Base-by-base conservation (phyloP, 1,284 basidiomycete genomes). In the Farysia itapuensis region DNA sequence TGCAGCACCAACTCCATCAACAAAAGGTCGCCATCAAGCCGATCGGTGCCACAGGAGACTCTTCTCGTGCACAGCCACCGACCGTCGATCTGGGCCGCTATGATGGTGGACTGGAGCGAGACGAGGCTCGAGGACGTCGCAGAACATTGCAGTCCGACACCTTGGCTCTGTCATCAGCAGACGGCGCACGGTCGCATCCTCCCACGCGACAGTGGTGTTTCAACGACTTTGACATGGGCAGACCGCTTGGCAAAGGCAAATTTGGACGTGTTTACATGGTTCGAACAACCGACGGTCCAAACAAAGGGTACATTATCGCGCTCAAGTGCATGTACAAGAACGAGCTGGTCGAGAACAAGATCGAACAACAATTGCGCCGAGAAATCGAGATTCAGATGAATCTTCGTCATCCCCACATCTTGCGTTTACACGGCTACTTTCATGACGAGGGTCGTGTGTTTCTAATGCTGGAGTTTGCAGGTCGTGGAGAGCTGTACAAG, bases 331-430 rank as follows among this genome's bases (percentile, higher is more conserved):
- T 97, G 49, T 95, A 96, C 83, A 99, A 99, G 80, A 87, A 88
- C 41, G 94, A 98, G 79, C 87, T 97, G 67, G 84, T 96, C 44
- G 83, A 88, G 68, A 90, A 95, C 80, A 64, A 59, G 28, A 61
- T 75, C 19, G 71, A 75, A 30, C 91, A 89, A 70, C 94, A 98
- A 77, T 88, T 95, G 39, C 83, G 95, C 32, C 84, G 95, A 40
- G 95, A 98, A 79, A 97, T 99, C 67, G 95, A 99, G 78, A 98
- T 99, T 59, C 95, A 98, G 75, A 90, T 92, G 79, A 94, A 98
- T 79, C 82, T 97, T 34, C 84, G 94, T 39, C 95, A 98, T 77
- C 95, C 95, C 0, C 87, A 98, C 77, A 87, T 98, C 52, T 81
- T 99, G 8, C 85, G 94, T 7, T 81, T 97, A 15, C 93, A 95